Evolutionary conservation across 2,329 filamentous ascomycete genomes (phyloP).

Genomic region (Phoma sp.): DNA sequence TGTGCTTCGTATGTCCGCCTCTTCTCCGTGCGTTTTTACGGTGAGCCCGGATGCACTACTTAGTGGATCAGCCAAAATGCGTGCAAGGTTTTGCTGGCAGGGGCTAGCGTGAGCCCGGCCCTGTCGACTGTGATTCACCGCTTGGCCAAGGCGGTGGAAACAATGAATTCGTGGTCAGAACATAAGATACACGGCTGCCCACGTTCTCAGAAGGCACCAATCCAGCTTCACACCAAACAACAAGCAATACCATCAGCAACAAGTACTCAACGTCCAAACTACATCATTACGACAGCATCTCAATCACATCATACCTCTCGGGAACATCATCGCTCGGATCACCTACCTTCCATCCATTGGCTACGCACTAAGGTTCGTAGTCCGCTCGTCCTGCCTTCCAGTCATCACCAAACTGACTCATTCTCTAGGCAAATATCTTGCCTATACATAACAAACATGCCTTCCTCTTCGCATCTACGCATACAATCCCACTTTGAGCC

Average conservation of each 20-base stretch:
- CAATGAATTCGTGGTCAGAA: constrained; percentile 17
- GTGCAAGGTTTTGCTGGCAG: constrained; percentile 18
- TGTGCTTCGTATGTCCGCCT: constrained; percentile 10
- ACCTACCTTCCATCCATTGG: constrained; percentile 45
- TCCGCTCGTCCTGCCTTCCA: constrained; percentile 35
- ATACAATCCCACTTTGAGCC: constrained; percentile 56
- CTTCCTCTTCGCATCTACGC: constrained; percentile 56
- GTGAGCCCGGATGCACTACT: constrained; percentile 10
- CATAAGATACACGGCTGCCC: constrained; percentile 43
- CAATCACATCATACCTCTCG: constrained; percentile 19
- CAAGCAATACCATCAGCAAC: constrained; percentile 1
- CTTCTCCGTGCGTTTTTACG: constrained; percentile 15
- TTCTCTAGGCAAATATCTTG: constrained; percentile 44
- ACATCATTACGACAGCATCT: constrained; percentile 15
- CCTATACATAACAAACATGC: constrained; percentile 49
- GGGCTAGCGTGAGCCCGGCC: constrained; percentile 17
- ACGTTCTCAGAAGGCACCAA: constrained; percentile 18
- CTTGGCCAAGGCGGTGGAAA: constrained; percentile 36
- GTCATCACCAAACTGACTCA: constrained; percentile 58
- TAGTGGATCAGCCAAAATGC: constrained; percentile 14
- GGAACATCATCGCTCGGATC: constrained; percentile 36
- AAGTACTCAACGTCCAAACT: constrained; percentile 1
- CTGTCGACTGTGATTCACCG: constrained; percentile 35
- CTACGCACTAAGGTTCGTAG: constrained; percentile 40
- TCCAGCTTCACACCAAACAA: constrained; percentile 23